A percentile compares a stretch with the other conserved stretches of the same genome.
These are phyloP conservation scores for Coniosporium apollinis DNA, from an alignment of 495 filamentous ascomycete genomes.

Conservation along the genomic window DNA sequence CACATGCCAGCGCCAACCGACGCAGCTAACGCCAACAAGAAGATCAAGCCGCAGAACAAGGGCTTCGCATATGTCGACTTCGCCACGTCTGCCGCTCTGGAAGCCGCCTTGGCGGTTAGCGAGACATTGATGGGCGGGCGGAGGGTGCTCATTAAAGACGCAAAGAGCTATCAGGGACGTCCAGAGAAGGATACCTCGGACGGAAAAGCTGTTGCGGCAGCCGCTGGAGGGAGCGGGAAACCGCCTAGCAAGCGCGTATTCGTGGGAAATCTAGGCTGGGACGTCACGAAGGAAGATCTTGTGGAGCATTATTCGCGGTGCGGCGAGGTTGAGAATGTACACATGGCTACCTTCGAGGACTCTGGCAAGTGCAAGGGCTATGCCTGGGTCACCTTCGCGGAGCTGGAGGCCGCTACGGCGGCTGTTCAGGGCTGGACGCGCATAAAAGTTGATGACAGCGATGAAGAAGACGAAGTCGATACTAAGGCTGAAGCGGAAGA, in stretches of 20 bases:
- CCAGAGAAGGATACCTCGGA: constrained; percentile 28
- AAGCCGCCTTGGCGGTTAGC: constrained; percentile 57
- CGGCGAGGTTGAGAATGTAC: constrained; percentile 59
- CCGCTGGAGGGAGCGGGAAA: constrained; percentile 23
- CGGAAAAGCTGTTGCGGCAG: constrained; percentile 21
- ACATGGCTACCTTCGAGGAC: constrained; percentile 91
- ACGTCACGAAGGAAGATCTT: constrained; percentile 65
- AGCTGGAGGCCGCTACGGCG: constrained; percentile 51
- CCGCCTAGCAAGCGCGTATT: constrained; percentile 67
- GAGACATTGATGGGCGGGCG: constrained; percentile 63
- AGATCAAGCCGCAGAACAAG: constrained; percentile 46
- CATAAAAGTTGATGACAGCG: constrained; percentile 34
- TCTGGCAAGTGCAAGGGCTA: constrained; percentile 95
- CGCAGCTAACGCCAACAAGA: constrained; percentile 21
- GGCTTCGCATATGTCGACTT: constrained; percentile 98
- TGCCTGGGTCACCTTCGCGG: constrained; percentile 82
- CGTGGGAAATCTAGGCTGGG: constrained; percentile 79
- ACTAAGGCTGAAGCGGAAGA: constrained; percentile 22
- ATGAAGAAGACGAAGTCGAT: constrained; percentile 30
- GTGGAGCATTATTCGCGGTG: constrained; percentile 65
- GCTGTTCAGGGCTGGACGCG: constrained; percentile 71
- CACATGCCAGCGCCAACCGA: constrained; percentile 44
- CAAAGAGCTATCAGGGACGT: constrained; percentile 70
- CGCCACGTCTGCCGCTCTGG: constrained; percentile 42
- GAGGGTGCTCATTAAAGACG: constrained; percentile 78